Conservation (phyloP, 441 rosid species). For the Croton laevigatus region DNA sequence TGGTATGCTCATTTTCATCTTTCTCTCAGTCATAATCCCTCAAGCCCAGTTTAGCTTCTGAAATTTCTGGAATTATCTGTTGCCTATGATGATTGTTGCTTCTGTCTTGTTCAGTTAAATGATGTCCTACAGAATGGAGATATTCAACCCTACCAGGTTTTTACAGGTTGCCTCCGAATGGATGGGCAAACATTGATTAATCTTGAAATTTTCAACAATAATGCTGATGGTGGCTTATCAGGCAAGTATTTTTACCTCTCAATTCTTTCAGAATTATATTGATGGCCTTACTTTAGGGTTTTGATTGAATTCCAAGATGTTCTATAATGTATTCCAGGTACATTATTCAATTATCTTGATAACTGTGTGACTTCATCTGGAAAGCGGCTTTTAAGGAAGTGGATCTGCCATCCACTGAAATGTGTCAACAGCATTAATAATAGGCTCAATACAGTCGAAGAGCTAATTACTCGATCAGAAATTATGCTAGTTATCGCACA, state of each 20-base stretch:
- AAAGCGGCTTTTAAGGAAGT: constrained; percentile 76
- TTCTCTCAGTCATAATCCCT: background rate
- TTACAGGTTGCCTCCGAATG: constrained; percentile 78
- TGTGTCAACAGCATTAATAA: constrained; percentile 66
- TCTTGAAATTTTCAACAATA: constrained; percentile 88
- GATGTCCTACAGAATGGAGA: constrained; percentile 77
- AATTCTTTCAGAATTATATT: background rate
- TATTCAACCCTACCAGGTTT: constrained; percentile 76
- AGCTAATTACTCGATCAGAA: constrained; percentile 52
- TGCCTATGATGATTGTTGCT: constrained; percentile 23
- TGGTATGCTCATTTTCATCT: constrained; percentile 48
- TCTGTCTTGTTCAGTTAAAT: constrained; percentile 52
- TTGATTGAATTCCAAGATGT: background rate
- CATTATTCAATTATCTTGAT: constrained; percentile 82
- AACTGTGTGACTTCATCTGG: constrained; percentile 82
- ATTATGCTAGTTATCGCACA: constrained; percentile 47
- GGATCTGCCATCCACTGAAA: constrained; percentile 97
- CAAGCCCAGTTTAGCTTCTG: constrained; percentile 3
- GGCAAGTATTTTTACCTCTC: constrained; percentile 46
- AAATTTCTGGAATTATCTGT: constrained; percentile 14
- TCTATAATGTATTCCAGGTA: constrained; percentile 52
- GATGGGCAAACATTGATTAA: constrained; percentile 95
- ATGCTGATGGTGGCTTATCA: constrained; percentile 71
- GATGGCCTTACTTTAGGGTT: background rate
- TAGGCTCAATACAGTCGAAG: constrained; percentile 75